These are phyloP conservation scores for Anastatica hierochuntica DNA, from an alignment of 345 rosid genomes.

Conservation along the genomic window DNA sequence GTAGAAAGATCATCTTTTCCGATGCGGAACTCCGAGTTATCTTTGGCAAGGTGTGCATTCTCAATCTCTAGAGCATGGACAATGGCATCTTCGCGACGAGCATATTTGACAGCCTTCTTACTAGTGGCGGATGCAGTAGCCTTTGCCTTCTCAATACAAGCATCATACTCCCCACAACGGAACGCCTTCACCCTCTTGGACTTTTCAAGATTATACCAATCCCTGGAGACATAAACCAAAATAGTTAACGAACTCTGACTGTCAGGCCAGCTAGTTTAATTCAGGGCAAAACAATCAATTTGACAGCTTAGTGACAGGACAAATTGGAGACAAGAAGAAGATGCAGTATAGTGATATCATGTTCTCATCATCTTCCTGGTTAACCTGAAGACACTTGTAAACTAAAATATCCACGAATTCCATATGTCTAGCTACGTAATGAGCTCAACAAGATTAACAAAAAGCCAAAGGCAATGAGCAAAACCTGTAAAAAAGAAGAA, in stretches of 20 bases:
- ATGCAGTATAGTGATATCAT: neutral
- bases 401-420: neutral
- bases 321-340: too few species aligned
- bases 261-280: too few species aligned
- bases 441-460: neutral
- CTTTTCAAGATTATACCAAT: slow-evolving; percentile 96
- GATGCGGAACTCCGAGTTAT: slow-evolving; percentile 31
- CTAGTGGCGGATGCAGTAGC: slow-evolving; percentile 52
- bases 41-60: slow-evolving; percentile 56
- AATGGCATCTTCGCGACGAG: slow-evolving; percentile 98
- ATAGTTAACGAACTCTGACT: neutral
- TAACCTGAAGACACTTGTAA: neutral
- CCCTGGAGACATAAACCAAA: slow-evolving; percentile 38
- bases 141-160: slow-evolving; percentile 77
- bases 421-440: neutral
- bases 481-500: neutral
- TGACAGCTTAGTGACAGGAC: neutral
- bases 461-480: too few species aligned
- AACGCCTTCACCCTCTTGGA: slow-evolving; percentile 95
- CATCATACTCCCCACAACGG: slow-evolving; percentile 93
- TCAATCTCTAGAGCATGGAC: slow-evolving; percentile 92
- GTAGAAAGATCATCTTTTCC: slow-evolving; percentile 24
- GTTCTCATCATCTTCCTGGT: neutral
- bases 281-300: neutral
- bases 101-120: slow-evolving; percentile 87